Percentiles rank a stretch among this genome's conserved stretches.
phyloP scores from a whole-genome alignment of 441 rosid genomes.

The Adansonia madagascariensis region DNA sequence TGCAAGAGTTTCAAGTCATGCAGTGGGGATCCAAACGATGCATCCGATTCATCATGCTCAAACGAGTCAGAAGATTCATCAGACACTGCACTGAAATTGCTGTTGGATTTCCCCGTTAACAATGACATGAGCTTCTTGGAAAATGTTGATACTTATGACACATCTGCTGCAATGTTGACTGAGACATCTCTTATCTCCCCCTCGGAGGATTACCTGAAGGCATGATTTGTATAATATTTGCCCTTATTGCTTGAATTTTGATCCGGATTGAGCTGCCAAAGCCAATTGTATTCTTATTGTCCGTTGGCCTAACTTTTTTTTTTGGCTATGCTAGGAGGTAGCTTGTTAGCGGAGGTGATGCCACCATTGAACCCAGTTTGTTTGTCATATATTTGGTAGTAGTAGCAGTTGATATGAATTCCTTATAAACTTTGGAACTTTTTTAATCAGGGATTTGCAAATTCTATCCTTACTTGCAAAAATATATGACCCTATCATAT shows the following conservation, averaged over 20 bases:
- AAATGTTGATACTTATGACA: slow-evolving; percentile 39
- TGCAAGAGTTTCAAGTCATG: slow-evolving; percentile 53
- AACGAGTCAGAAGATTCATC: slow-evolving; percentile 61
- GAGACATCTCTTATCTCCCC: slow-evolving; percentile 27
- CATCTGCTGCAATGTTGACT: slow-evolving; percentile 34
- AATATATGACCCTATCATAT: too few relatives aligned
- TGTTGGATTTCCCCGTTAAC: slow-evolving; percentile 83
- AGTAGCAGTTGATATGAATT: background rate
- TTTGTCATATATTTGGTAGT: background rate
- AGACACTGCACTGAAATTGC: slow-evolving; percentile 69
- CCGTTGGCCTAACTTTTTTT: background rate
- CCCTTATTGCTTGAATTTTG: slow-evolving; percentile 17
- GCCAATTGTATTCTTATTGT: slow-evolving; percentile 10
- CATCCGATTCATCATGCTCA: slow-evolving; percentile 57
- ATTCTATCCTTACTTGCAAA: background rate
- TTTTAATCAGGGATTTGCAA: background rate
- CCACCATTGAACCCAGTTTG: background rate
- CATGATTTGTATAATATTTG: slow-evolving; percentile 12
- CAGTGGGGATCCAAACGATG: slow-evolving; percentile 31
- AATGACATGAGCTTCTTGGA: slow-evolving; percentile 90
- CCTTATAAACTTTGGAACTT: background rate
- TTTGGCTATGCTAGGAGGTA: background rate
- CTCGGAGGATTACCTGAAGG: slow-evolving; percentile 21
- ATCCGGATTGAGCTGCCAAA: background rate
- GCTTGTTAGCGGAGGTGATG: slow-evolving; percentile 13